These are phyloP conservation scores for Lithohypha guttulata DNA, from an alignment of 2,329 filamentous ascomycete genomes.

Conservation along the genomic window DNA sequence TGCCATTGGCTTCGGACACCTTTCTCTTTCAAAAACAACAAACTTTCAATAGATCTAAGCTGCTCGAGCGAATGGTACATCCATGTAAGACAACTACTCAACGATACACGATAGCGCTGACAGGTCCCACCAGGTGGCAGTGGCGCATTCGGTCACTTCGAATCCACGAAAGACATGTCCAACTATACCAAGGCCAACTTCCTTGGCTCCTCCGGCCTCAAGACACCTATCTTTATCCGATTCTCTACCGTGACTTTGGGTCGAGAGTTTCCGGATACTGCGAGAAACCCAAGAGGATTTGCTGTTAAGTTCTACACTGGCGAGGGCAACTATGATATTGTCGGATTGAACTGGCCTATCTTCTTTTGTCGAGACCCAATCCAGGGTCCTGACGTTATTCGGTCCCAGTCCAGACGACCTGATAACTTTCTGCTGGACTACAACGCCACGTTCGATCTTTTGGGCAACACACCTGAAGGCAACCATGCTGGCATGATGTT, in stretches of 20 bases:
- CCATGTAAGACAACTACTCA: too few relatives aligned
- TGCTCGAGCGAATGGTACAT: too few relatives aligned
- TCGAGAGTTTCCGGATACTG: constrained; percentile 66
- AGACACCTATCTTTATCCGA: constrained; percentile 51
- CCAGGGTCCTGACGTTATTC: constrained; percentile 38
- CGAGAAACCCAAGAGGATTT: constrained; percentile 73
- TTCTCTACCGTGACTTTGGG: constrained; percentile 72
- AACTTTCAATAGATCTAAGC: too few relatives aligned
- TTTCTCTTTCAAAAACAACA: too few relatives aligned
- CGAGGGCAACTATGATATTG: constrained; percentile 61
- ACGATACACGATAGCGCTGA: too few relatives aligned
- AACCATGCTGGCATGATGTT: constrained; percentile 42
- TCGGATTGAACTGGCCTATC: constrained; percentile 26
- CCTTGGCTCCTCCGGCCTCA: constrained; percentile 31
- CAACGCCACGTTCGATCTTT: constrained; percentile 39
- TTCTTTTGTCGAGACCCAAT: constrained; percentile 43
- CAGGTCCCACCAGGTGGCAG: too few relatives aligned
- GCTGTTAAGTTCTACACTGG: constrained; percentile 68
- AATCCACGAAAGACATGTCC: constrained; percentile 21
- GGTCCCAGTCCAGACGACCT: constrained; percentile 37
- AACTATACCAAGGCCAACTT: constrained; percentile 28
- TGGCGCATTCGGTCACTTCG: constrained; percentile 24
- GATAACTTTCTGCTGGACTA: constrained; percentile 41
- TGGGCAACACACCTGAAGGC: constrained; percentile 39
- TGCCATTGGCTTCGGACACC: too few relatives aligned